Evolutionary conservation across 148 eudicot genomes (phyloP).

Genomic region (Euryodendron excelsum): DNA sequence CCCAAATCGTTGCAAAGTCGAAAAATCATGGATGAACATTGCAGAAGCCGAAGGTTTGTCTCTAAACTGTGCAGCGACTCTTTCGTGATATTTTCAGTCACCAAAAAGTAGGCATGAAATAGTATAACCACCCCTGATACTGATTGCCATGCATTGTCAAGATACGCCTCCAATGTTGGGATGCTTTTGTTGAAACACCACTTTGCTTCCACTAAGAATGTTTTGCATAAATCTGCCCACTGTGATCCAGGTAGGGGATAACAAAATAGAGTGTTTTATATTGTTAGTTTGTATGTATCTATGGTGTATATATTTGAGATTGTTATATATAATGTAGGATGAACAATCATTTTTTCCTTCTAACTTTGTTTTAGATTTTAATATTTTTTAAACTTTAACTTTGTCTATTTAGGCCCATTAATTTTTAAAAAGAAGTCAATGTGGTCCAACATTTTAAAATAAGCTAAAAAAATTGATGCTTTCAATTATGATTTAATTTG

Average conservation of each 20-base stretch:
- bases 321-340: too few relatives aligned
- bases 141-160: slow-evolving; percentile 31
- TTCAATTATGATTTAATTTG: too few relatives aligned
- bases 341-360: too few relatives aligned
- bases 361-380: too few relatives aligned
- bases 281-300: too few relatives aligned
- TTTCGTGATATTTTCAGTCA: slow-evolving; percentile 5
- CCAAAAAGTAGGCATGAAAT: slow-evolving; percentile 21
- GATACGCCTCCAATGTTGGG: slow-evolving; percentile 8
- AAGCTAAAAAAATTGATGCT: too few relatives aligned
- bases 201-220: slow-evolving; percentile 24
- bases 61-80: slow-evolving; percentile 14
- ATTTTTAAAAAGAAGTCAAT: too few relatives aligned
- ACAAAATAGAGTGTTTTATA: too few relatives aligned
- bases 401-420: too few relatives aligned
- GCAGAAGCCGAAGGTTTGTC: slow-evolving; percentile 16
- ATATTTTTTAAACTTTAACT: too few relatives aligned
- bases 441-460: too few relatives aligned
- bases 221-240: slow-evolving; percentile 23
- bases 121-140: slow-evolving; percentile 11
- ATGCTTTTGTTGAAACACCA: slow-evolving; percentile 12
- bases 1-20: slow-evolving; percentile 26
- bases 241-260: background rate
- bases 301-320: too few relatives aligned
- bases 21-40: slow-evolving; percentile 14